Evolutionary conservation across 1,139 yeast genomes (phyloP).

Genomic region (Sugiyamaella japonica): DNA sequence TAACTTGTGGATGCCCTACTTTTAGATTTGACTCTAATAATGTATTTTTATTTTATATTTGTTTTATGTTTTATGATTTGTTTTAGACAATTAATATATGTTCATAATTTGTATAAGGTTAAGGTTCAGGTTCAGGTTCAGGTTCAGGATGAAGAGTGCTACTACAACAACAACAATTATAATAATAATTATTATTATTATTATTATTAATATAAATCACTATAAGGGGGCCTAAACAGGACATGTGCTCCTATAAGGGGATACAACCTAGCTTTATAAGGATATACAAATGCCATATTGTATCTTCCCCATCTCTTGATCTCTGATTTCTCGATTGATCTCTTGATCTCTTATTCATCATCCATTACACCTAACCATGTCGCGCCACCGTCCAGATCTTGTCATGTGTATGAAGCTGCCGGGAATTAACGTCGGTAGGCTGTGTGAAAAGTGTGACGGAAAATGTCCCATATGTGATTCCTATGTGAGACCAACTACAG

Average conservation of each 20-base stretch:
- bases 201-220: too few relatives aligned
- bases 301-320: too few relatives aligned
- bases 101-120: too few relatives aligned
- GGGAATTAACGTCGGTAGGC: conserved; percentile 65
- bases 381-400: conserved; percentile 87
- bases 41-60: conserved; percentile 3
- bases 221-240: too few relatives aligned
- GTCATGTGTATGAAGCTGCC: conserved; percentile 86
- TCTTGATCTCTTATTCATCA: too few relatives aligned
- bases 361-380: conserved; percentile 49
- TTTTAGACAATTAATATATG: background rate
- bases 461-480: conserved; percentile 91
- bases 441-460: conserved; percentile 89
- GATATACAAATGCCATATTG: too few relatives aligned
- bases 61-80: conserved; percentile 6
- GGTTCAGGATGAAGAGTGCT: too few relatives aligned
- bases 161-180: too few relatives aligned
- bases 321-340: too few relatives aligned
- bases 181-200: too few relatives aligned
- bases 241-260: background rate
- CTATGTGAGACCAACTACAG: conserved; percentile 70
- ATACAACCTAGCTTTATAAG: background rate
- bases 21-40: conserved; percentile 41
- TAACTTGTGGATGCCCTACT: conserved; percentile 94
- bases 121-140: too few relatives aligned